Evolutionary conservation across 2,329 filamentous ascomycete genomes (phyloP).

Genomic region (Trichoderma endophyticum): DNA sequence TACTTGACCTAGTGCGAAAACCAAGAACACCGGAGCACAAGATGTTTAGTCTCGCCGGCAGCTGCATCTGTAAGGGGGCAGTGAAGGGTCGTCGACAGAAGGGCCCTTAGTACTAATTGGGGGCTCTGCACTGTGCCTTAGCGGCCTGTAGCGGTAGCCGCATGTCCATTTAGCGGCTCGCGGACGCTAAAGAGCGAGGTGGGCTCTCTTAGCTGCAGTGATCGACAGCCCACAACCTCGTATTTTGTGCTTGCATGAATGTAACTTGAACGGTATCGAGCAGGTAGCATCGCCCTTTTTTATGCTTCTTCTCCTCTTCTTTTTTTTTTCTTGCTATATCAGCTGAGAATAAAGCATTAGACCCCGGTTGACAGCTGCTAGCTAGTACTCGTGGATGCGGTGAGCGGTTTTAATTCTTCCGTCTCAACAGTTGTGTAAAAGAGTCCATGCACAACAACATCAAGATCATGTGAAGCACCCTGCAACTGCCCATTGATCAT

Average conservation of each 20-base stretch:
- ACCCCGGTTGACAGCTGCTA: not conserved
- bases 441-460: not conserved
- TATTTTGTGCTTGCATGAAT: slow-evolving; percentile 10
- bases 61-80: slow-evolving; percentile 13
- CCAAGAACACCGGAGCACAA: not conserved
- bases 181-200: slow-evolving; percentile 5
- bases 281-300: not conserved
- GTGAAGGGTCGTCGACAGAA: not conserved
- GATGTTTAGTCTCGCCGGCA: not conserved
- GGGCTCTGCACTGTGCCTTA: not conserved
- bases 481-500: not conserved
- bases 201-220: not conserved
- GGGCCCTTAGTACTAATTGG: not conserved
- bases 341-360: not conserved
- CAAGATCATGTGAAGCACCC: not conserved
- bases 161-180: slow-evolving; percentile 2
- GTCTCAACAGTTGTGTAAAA: not conserved
- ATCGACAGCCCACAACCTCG: slow-evolving; percentile 18
- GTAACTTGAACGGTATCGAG: not conserved
- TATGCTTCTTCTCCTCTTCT: not conserved
- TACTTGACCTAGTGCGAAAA: not conserved
- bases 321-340: not conserved
- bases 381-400: not conserved
- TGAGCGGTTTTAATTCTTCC: not conserved
- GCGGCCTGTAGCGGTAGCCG: not conserved